Conservation (phyloP, 2,329 filamentous ascomycete species). For the Phialophora chinensis region DNA sequence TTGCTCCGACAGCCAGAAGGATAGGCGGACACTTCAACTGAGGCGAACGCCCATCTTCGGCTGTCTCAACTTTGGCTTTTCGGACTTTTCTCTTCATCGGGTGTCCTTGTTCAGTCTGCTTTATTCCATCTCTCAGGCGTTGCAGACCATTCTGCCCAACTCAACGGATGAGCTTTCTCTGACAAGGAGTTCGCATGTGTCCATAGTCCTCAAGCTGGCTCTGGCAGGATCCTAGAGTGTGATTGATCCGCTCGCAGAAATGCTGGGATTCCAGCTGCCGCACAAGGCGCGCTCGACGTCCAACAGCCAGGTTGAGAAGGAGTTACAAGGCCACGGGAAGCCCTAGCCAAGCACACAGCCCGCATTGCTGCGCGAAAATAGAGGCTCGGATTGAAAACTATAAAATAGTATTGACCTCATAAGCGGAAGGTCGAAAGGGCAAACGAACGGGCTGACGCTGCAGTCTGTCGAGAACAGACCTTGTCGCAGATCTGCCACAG, state of each 20-base stretch:
- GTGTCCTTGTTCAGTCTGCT: conserved; percentile 17
- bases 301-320: conserved; percentile 3
- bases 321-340: neutral
- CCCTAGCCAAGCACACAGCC: conserved; percentile 14
- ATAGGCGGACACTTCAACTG: conserved; percentile 3
- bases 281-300: neutral
- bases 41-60: conserved; percentile 21
- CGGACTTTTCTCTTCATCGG: conserved; percentile 35
- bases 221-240: neutral
- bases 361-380: conserved; percentile 20
- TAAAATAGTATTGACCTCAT: conserved; percentile 20
- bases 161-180: neutral
- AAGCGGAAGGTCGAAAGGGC: conserved; percentile 15
- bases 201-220: neutral
- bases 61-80: conserved; percentile 40
- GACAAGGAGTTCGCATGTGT: neutral
- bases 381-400: conserved; percentile 39
- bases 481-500: conserved; percentile 28
- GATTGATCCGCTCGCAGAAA: neutral
- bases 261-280: neutral
- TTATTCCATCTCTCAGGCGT: neutral
- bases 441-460: conserved; percentile 32
- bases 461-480: conserved; percentile 11
- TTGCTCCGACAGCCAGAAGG: conserved; percentile 31
- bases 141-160: neutral